Evolutionary conservation across 2,329 filamentous ascomycete genomes (phyloP).

Genomic region (Epichloe gansuensis): DNA sequence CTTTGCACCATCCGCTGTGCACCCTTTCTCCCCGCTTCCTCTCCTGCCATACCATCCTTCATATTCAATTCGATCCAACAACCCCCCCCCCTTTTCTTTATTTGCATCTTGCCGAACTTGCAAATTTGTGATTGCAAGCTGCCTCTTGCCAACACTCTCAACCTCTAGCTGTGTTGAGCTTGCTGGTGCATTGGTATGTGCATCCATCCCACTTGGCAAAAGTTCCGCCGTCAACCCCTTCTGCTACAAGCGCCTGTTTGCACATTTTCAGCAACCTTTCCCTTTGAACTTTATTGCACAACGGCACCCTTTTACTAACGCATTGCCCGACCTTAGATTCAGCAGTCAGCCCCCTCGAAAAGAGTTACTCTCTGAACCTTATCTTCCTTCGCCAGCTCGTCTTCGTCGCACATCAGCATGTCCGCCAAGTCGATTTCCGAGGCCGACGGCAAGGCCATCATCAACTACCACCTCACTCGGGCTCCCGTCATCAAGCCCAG

Average conservation of each 20-base stretch:
- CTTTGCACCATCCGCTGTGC: no score
- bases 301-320: background rate
- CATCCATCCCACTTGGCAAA: slow-evolving; percentile 1
- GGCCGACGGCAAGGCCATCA: slow-evolving; percentile 99
- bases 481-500: slow-evolving; percentile 96
- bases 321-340: background rate
- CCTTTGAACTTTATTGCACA: background rate
- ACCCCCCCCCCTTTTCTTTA: background rate
- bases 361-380: background rate
- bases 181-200: slow-evolving; percentile 9
- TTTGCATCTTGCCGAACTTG: background rate
- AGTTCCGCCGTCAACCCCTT: background rate
- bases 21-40: background rate
- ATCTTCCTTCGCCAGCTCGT: slow-evolving; percentile 7
- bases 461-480: slow-evolving; percentile 99
- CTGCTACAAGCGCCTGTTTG: background rate
- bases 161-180: slow-evolving; percentile 5
- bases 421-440: slow-evolving; percentile 87
- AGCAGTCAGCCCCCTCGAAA: background rate
- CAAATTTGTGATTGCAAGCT: slow-evolving; percentile 5
- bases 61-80: background rate
- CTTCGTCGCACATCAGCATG: slow-evolving; percentile 24
- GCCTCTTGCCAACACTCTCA: background rate
- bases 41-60: background rate
- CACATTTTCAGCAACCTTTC: background rate